Conservation (phyloP, 495 filamentous ascomycete genomes). For the Neurospora sp. region DNA sequence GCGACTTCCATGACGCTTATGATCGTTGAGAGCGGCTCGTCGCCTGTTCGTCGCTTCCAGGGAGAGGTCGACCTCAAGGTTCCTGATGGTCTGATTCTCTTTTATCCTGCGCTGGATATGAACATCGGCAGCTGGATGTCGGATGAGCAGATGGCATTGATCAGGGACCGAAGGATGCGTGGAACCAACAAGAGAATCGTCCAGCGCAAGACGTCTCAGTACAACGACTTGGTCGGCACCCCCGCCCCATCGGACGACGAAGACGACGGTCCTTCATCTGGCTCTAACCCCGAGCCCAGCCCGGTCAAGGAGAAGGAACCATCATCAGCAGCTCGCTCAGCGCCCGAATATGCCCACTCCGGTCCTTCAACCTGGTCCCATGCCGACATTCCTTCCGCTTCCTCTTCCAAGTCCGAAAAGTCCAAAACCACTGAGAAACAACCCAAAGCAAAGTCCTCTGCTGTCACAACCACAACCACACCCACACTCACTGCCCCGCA, state of each 20-base stretch:
- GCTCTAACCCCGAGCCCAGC: slow-evolving; percentile 2
- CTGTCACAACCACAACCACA: slow-evolving; percentile 7
- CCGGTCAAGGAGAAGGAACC: slow-evolving; percentile 12
- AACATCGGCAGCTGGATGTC: slow-evolving; percentile 99
- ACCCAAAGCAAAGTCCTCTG: neutral
- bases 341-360: slow-evolving; percentile 35
- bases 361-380: slow-evolving; percentile 26
- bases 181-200: slow-evolving; percentile 69
- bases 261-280: slow-evolving; percentile 30
- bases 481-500: neutral
- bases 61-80: slow-evolving; percentile 55
- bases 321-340: slow-evolving; percentile 8
- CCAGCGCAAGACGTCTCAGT: slow-evolving; percentile 61
- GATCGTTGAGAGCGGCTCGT: slow-evolving; percentile 64
- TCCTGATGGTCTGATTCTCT: slow-evolving; percentile 72
- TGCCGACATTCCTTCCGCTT: slow-evolving; percentile 7
- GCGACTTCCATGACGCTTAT: slow-evolving; percentile 76
- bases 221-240: slow-evolving; percentile 46
- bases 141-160: slow-evolving; percentile 91
- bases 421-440: neutral
- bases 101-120: slow-evolving; percentile 88
- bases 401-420: neutral
- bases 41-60: slow-evolving; percentile 44
- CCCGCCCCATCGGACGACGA: slow-evolving; percentile 57
- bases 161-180: slow-evolving; percentile 70